Base-by-base conservation (phyloP, 1,284 basidiomycete genomes). In the Hemileia vastatrix region DNA sequence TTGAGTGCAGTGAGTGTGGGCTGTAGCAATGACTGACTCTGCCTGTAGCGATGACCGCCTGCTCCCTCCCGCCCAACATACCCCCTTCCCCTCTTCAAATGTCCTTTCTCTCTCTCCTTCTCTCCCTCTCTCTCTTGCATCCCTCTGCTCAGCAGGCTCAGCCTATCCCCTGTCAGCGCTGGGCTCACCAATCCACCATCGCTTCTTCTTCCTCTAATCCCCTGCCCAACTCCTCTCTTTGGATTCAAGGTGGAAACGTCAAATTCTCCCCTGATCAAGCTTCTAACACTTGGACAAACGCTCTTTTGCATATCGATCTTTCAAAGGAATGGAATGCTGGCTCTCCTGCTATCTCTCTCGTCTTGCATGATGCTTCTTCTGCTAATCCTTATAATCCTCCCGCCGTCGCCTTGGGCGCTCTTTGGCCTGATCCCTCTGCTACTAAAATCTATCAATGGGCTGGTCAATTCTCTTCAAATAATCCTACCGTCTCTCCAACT, bases 261-360 rank as follows among this genome's bases (percentile, higher is more conserved):
- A 67, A 57, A 54, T 64, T 64, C 6, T 43, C 31, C 2, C 47
- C 53, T 13, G 62, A 57, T 9, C 67, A 68, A 54, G 64, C 58
- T 1, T n/a, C 8, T 5, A 61, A 66, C 32, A 66, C 65, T 27
- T 70, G 71, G 66, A 71, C 71, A 3, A 72, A 72, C 57, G 71
- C 71, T 36, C 64, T 72, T 19, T 65, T 71, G 8, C 51, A 65
- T 15, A 40, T 72, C 2, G 64, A 69, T 27, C 53, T 72, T 0
- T 57, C 64, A 3, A 56, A 50, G 9, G 65, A 70, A 24, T 71
- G 66, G 66, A 47, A 52, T 9, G 67, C 68, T 0, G 71, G 70
- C 5, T 67, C 65, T 9, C 71, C 71, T 5, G 64, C 66, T 6
- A 56, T 71, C 6, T 62, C 3, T 40, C 67, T 72, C 27, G 65